Base-by-base conservation (phyloP, 148 eudicot species). In the Heliosperma pusillum region DNA sequence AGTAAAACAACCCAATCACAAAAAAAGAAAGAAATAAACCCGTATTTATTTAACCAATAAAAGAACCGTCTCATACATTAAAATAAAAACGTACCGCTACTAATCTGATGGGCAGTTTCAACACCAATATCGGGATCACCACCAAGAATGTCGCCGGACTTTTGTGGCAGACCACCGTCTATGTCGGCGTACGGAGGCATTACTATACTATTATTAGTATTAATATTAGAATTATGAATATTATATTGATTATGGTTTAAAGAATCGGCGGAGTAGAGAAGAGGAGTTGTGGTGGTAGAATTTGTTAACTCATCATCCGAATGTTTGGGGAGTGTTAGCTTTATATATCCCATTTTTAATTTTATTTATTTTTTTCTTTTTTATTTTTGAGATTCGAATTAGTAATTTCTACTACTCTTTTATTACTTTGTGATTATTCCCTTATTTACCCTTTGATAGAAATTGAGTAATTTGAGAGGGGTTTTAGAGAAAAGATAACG, bases 61-160 rank as follows among this genome's bases (percentile, higher is more conserved):
- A 61, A 24, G 15, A 7, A 24, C 66, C 42, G 42, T 36, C 42
- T 36, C 9, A 36, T 5, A 36, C 42, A 0, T 8, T 36, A 36
- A 58, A 36, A 20, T n/a, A 42, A 1, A 70, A 29, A 55, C 29
- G 67, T 71, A 92, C 97, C 97, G 22, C 79, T 80, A 80, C 97
- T 92, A 56, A 90, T 89, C 74, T 85, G 90, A 80, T 92, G 97
- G 66, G 97, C 93, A 55, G 97, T 90, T 2, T 90, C 89, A 70
- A 86, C 26, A 62, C 81, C 83, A 55, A 44, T 50, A 50, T 74
- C 71, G 16, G 44, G 47, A 19, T 26, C 22, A 11, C 19, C 44
- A 15, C 1, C 16, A 8, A 29, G 15, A 42, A 13, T 36, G 29
- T 22, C 20, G 71, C 29, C 62, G 56, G 60, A 70, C 13, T 79